Conservation (phyloP, 495 filamentous ascomycete genomes). For the Trichoderma reesei region DNA sequence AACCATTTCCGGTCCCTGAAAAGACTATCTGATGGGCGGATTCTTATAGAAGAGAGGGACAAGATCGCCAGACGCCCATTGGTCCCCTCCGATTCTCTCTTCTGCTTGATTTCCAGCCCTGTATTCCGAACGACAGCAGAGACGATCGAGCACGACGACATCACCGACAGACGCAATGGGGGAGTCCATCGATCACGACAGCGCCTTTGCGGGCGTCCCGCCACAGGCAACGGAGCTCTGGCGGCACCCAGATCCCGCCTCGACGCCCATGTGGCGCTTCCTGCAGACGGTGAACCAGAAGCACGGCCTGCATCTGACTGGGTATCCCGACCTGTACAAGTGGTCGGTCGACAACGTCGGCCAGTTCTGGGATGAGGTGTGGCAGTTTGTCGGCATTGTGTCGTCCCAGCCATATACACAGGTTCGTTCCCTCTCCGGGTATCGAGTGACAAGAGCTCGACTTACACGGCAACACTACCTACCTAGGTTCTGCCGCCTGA, state of each 20-base stretch:
- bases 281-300: conserved; percentile 58
- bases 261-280: conserved; percentile 62
- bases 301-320: conserved; percentile 48
- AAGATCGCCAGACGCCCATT: neutral
- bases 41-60: neutral
- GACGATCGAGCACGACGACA: neutral
- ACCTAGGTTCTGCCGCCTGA: conserved; percentile 56
- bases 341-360: conserved; percentile 76
- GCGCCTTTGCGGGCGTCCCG: conserved; percentile 13
- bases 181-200: neutral
- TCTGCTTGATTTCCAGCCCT: neutral
- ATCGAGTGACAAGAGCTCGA: neutral
- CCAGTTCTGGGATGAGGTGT: conserved; percentile 77
- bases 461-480: neutral
- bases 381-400: conserved; percentile 67
- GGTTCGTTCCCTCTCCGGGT: conserved; percentile 30
- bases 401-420: conserved; percentile 49
- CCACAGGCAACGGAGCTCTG: conserved; percentile 47
- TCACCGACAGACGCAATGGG: neutral
- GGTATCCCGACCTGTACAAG: conserved; percentile 61
- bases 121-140: no score
- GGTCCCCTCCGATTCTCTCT: neutral
- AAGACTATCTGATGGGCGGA: neutral
- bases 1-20: neutral
- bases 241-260: conserved; percentile 56